Percentiles rank a stretch among this genome's conserved stretches.
Evolutionary conservation across 441 rosid genomes (phyloP).

Genomic region (Brassica hybrid): DNA sequence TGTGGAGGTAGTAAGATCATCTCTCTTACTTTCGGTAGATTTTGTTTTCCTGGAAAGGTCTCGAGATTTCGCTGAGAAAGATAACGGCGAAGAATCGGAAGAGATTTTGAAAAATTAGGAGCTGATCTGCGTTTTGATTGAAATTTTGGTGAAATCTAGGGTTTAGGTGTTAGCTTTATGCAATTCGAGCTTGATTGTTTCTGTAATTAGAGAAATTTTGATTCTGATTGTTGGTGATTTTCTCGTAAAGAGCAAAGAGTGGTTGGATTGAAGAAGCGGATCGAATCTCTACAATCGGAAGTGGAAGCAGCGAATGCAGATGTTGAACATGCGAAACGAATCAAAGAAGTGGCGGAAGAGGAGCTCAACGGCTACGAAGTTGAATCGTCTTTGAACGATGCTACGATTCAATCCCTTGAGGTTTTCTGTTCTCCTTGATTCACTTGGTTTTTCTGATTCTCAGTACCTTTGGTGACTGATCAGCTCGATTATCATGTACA

Average conservation of each 20-base stretch:
- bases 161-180: background rate
- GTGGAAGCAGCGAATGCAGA: conserved; percentile 53
- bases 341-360: conserved; percentile 69
- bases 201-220: background rate
- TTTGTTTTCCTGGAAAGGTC: conserved; percentile 7
- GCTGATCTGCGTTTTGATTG: background rate
- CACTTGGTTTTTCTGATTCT: background rate
- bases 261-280: conserved; percentile 60
- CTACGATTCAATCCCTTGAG: conserved; percentile 64
- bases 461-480: too few species aligned
- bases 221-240: conserved; percentile 22
- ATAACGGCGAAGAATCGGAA: background rate
- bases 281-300: conserved; percentile 54
- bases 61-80: conserved; percentile 12
- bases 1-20: conserved; percentile 62
- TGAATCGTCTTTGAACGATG: conserved; percentile 57
- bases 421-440: conserved; percentile 34
- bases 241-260: conserved; percentile 70
- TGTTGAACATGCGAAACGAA: conserved; percentile 53
- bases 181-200: background rate
- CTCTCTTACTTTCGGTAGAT: background rate
- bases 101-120: background rate
- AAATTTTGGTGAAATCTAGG: background rate
- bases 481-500: background rate
- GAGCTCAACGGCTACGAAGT: conserved; percentile 74